Base-by-base conservation (phyloP, 179 eudicot genomes). In the Spinacia oleracea region DNA sequence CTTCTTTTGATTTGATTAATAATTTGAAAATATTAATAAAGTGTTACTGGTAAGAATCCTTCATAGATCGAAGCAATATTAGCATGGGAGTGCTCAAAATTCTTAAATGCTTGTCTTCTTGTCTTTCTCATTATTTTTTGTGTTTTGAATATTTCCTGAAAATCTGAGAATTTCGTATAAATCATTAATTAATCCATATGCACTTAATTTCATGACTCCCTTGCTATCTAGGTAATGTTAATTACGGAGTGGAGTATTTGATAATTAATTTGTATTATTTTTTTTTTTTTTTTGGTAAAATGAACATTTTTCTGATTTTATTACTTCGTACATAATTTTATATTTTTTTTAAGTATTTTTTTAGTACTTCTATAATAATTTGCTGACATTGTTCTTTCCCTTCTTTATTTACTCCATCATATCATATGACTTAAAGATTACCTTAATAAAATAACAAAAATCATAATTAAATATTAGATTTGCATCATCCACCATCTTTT, bases 11-110 rank as follows among this genome's bases (percentile, higher is more conserved):
- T 18, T 64, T 72, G 63, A 72, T 55, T 51, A 72, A 78, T 27
- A 73, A 59, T 50, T 60, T 60, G 40, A 78, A 35, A 65, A 16
- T 40, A 67, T 38, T 67, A 20, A 38, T 4, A 14, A 46, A 46
- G 73, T 70, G 27, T 58, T 58, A 46, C 16, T 69, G 73, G 51
- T 53, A 43, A 66, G 72, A 64, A 81, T 62, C 51, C 67, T 81
- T 81, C 77, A 78, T 80, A 20, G 78, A 70, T 81, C 23, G 51
- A 69, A 80, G 68, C 80, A 81, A 46, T 40, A 74, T 78, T 70
- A 63, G 75, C 63, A 72, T 83, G 82, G 83, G 67, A 83, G 80
- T 83, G 83, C 82, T 83, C 80, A 83, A 82, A 58, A 78, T 42
- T 45, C 79, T 79, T 79, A 73, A 83, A 79, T 83, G 80, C 74